These are phyloP conservation scores for Phytophthora pluvialis DNA, from an alignment of 352 stramenopile species.

Conservation along the genomic window DNA sequence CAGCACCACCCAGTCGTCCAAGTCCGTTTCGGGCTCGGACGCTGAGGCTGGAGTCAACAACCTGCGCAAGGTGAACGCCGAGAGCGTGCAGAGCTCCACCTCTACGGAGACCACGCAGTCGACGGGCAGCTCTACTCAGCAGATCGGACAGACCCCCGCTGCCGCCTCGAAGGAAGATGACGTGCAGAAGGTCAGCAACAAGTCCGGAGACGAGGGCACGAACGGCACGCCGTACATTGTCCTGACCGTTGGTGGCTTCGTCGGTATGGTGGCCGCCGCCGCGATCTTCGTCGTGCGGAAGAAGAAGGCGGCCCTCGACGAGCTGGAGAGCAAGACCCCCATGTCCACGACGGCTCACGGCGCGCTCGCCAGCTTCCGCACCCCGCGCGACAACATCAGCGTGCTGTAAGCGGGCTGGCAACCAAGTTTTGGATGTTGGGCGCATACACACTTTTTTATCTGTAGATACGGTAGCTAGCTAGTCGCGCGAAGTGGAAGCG, in stretches of 20 bases:
- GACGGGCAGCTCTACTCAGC: conserved; percentile 3
- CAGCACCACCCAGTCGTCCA: conserved; percentile 8
- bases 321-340: conserved; percentile 66
- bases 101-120: conserved; percentile 13
- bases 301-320: conserved; percentile 72
- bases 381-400: conserved; percentile 54
- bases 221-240: conserved; percentile 44
- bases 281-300: conserved; percentile 69
- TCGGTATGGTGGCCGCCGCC: conserved; percentile 51
- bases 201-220: conserved; percentile 6
- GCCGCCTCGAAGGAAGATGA: conserved; percentile 31
- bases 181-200: conserved; percentile 48
- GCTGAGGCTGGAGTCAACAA: conserved; percentile 23
- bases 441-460: conserved; percentile 39
- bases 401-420: conserved; percentile 45
- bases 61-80: conserved; percentile 27
- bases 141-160: conserved; percentile 27
- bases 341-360: conserved; percentile 33
- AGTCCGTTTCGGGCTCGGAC: conserved; percentile 20
- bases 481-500: conserved; percentile 24
- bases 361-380: conserved; percentile 53
- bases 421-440: conserved; percentile 28
- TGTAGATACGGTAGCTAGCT: conserved; percentile 36
- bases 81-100: conserved; percentile 17
- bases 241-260: conserved; percentile 36